A percentile compares a stretch with the other conserved stretches of the same genome.
Conservation (phyloP, 805 yeast species). For the Limtongia smithiae region DNA sequence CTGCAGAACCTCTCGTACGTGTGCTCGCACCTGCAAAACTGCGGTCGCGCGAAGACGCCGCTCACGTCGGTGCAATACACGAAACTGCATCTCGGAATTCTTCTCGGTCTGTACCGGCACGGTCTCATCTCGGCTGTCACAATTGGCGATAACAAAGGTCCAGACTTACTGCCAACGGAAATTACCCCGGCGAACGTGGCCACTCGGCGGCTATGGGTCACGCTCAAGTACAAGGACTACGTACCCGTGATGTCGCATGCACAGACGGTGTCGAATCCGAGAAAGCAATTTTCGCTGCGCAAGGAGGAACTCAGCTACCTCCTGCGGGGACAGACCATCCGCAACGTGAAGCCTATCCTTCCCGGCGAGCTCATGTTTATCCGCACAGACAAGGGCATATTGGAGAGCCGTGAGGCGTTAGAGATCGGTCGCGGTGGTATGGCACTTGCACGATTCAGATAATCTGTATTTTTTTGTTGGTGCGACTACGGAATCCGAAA, state of each 20-base stretch:
- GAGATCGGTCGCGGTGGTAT: slow-evolving; percentile 67
- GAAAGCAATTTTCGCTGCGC: slow-evolving; percentile 63
- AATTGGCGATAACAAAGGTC: slow-evolving; percentile 79
- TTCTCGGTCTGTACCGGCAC: slow-evolving; percentile 80
- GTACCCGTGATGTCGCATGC: slow-evolving; percentile 71
- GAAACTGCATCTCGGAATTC: slow-evolving; percentile 75
- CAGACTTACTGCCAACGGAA: slow-evolving; percentile 52
- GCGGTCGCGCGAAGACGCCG: slow-evolving; percentile 67
- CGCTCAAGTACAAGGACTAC: slow-evolving; percentile 79
- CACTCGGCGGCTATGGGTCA: slow-evolving; percentile 85
- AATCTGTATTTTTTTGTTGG: no score
- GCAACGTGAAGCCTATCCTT: slow-evolving; percentile 73
- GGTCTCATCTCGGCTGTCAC: slow-evolving; percentile 84
- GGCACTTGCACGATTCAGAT: slow-evolving; percentile 52
- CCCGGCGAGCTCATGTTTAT: slow-evolving; percentile 88
- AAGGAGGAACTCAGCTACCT: slow-evolving; percentile 64
- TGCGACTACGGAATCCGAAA: no score
- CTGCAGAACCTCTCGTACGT: slow-evolving; percentile 55
- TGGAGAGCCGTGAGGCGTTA: slow-evolving; percentile 86
- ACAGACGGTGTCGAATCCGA: slow-evolving; percentile 78
- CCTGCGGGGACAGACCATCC: slow-evolving; percentile 70
- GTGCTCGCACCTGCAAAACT: slow-evolving; percentile 87
- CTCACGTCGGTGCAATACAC: slow-evolving; percentile 80
- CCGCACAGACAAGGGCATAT: slow-evolving; percentile 47
- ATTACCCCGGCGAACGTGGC: slow-evolving; percentile 75